Evolutionary conservation across 225 moss, liverwort and hornwort genomes (phyloP).

Genomic region (Climacium dendroides): DNA sequence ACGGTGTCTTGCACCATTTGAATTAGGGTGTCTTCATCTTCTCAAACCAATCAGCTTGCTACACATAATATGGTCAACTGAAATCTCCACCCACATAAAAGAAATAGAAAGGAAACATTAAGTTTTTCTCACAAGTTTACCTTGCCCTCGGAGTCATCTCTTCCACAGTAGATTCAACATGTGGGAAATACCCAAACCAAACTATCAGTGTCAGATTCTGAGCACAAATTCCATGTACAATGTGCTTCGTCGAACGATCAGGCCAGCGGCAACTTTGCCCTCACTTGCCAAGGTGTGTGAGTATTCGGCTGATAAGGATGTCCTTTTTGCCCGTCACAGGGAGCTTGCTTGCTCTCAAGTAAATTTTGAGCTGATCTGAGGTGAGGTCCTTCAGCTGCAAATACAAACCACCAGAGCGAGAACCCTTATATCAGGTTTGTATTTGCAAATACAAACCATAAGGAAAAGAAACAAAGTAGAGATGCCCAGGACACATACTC

Average conservation of each 20-base stretch:
- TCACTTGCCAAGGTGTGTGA: constrained; percentile 88
- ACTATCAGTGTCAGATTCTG: neutral
- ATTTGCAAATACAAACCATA: no score
- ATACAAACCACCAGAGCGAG: neutral
- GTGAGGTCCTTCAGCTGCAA: constrained; percentile 89
- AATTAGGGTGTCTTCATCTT: neutral
- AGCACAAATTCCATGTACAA: neutral
- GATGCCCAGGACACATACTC: neutral
- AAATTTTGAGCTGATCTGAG: constrained; percentile 75
- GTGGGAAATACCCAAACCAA: neutral
- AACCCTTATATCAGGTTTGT: no score
- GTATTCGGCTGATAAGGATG: constrained; percentile 50
- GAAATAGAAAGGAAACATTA: neutral
- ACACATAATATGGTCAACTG: neutral
- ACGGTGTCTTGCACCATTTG: neutral
- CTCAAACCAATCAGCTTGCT: neutral
- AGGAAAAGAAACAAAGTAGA: neutral
- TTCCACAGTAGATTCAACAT: neutral
- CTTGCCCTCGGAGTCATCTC: neutral
- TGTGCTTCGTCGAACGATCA: neutral
- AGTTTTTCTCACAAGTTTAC: neutral
- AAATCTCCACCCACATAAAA: neutral
- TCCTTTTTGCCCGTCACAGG: constrained; percentile 91
- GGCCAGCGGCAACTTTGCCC: neutral
- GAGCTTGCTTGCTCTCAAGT: constrained; percentile 67